Evolutionary conservation across 2,329 filamentous ascomycete species (phyloP), one percentile per base, ranked within the genome.

Genomic region (Ceratocystis albifundus): DNA sequence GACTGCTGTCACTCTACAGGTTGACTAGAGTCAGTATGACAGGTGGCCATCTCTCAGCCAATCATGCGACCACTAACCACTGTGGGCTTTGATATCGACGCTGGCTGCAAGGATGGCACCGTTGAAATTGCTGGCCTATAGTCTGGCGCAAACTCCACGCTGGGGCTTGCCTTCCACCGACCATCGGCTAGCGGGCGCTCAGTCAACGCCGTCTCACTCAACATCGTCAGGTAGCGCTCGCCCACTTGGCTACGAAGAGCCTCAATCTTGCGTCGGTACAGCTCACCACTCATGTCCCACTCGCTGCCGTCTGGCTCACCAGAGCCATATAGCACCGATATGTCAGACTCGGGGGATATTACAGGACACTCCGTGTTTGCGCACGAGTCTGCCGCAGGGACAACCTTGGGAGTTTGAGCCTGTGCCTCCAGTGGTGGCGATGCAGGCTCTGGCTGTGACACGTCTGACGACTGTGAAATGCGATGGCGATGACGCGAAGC

Each of bases 261-360:
- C 75, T 96, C 91, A 65, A 97, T 88, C 75, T 94, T 94, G 74
- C 89, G 89, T 67, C 88, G 85, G 75, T 96, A 97, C 6, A 89
- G 79, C 72, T 94, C 89, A 65, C 88, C 88, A 67, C 84, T 83
- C 55, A 84, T 77, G 68, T 85, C 84, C 82, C 86, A 89, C 67
- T 88, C 81, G 59, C 80, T 77, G 3, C 77, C 70, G 12, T 78
- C 77, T 30, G 74, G 74, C 77, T 63, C 67, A 3, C 61, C 65
- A 79, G 55, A 55, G 20, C 67, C 64, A 30, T 68, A 68, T 20
- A 68, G 20, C n/a, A 57, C 53, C 44, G 67, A 66, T 30, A 68
- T 28, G n/a, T 66, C 65, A 2, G 65, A 32, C 41, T 68, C 66
- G 1, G 63, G 57, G 12, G 64, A 36, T 17, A 68, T 20, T 5